These are phyloP conservation scores for Leccinum subgranulosum DNA, from an alignment of 768 basidiomycete species.

Conservation along the genomic window DNA sequence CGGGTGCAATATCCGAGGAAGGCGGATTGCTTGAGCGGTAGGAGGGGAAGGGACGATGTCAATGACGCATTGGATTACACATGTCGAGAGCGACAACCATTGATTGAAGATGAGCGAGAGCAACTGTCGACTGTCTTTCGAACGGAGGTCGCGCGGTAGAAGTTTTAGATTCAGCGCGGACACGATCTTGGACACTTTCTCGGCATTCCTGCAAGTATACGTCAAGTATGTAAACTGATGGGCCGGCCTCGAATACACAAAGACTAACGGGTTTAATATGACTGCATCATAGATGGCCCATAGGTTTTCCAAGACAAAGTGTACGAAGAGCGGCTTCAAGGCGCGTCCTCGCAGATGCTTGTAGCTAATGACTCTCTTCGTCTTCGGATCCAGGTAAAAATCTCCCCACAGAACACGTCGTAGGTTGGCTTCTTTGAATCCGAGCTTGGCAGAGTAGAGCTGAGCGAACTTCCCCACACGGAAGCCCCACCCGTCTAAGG, in stretches of 20 bases:
- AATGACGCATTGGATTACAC: slow-evolving; percentile 87
- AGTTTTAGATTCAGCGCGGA: slow-evolving; percentile 79
- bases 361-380: slow-evolving; percentile 86
- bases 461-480: slow-evolving; percentile 91
- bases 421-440: slow-evolving; percentile 85
- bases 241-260: not conserved
- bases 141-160: slow-evolving; percentile 81
- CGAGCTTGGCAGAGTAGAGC: slow-evolving; percentile 85
- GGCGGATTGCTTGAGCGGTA: slow-evolving; percentile 73
- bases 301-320: slow-evolving; percentile 94
- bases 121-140: slow-evolving; percentile 84
- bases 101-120: slow-evolving; percentile 88
- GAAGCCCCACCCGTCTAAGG: slow-evolving; percentile 98
- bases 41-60: slow-evolving; percentile 92
- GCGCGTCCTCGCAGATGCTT: slow-evolving; percentile 85
- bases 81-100: slow-evolving; percentile 93
- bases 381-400: slow-evolving; percentile 94
- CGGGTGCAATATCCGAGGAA: slow-evolving; percentile 92
- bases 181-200: slow-evolving; percentile 88
- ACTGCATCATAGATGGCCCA: slow-evolving; percentile 97
- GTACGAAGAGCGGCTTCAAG: slow-evolving; percentile 94
- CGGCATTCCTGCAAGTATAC: slow-evolving; percentile 62
- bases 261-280: slow-evolving; percentile 79
- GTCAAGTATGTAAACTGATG: slow-evolving; percentile 5
- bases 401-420: slow-evolving; percentile 94